phyloP scores from a whole-genome alignment of 306 rosid genomes.

The Cicer pinnatifidum region DNA sequence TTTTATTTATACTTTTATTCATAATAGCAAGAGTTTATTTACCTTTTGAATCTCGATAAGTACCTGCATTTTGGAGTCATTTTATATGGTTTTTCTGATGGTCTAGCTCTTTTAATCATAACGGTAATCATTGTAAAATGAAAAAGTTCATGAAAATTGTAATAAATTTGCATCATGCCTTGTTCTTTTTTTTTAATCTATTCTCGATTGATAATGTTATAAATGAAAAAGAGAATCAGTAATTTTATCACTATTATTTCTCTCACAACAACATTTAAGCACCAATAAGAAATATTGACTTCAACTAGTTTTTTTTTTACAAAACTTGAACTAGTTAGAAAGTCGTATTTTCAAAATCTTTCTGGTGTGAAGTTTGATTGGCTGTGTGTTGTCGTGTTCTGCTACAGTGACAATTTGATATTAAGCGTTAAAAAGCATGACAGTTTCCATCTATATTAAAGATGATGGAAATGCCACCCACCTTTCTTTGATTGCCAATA shows the following conservation, averaged over 20 bases:
- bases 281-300: conserved; percentile 1
- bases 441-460: conserved; percentile 1
- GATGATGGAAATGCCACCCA: not conserved
- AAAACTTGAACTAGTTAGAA: not conserved
- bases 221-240: not conserved
- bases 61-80: conserved; percentile 15
- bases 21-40: not conserved
- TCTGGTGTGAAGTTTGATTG: not conserved
- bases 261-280: conserved; percentile 17
- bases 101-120: conserved; percentile 34
- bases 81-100: conserved; percentile 25
- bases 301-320: not conserved
- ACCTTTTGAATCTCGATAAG: not conserved
- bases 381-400: not conserved
- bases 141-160: not conserved
- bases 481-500: not conserved
- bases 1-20: conserved; percentile 21
- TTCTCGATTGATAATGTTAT: conserved; percentile 18
- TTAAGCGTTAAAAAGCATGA: not conserved
- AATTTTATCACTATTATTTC: too few relatives aligned
- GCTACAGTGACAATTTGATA: not conserved
- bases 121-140: conserved; percentile 4
- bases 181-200: conserved; percentile 17
- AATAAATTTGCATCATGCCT: not conserved
- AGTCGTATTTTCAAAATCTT: not conserved